Conservation (phyloP, 2,329 filamentous ascomycete genomes). For the Arthrobotrys megalospora region DNA sequence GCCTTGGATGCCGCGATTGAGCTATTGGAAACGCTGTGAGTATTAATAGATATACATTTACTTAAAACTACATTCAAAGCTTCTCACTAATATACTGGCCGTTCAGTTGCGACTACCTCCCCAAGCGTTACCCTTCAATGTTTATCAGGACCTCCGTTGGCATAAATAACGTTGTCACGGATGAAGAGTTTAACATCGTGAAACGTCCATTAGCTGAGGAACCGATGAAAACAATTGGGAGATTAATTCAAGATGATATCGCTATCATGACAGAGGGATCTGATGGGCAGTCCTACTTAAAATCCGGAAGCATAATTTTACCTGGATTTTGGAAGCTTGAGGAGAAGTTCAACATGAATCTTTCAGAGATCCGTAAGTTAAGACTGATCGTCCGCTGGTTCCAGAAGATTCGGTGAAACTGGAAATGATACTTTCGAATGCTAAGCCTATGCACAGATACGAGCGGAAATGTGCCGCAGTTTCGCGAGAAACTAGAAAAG, state of each 20-base stretch:
- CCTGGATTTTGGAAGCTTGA: conserved; percentile 86
- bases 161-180: conserved; percentile 79
- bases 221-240: conserved; percentile 81
- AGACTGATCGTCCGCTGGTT: not conserved
- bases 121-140: conserved; percentile 80
- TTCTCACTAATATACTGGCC: not conserved
- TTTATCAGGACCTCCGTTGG: conserved; percentile 77
- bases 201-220: conserved; percentile 79
- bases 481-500: conserved; percentile 78
- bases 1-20: conserved; percentile 81
- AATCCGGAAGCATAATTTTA: conserved; percentile 81
- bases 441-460: conserved; percentile 67
- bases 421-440: not conserved
- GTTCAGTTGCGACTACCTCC: conserved; percentile 73
- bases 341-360: conserved; percentile 84
- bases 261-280: conserved; percentile 84
- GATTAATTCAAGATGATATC: conserved; percentile 84
- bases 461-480: conserved; percentile 81
- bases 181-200: conserved; percentile 79
- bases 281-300: conserved; percentile 85
- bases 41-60: no score
- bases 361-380: conserved; percentile 80
- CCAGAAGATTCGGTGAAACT: not conserved
- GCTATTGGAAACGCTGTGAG: conserved; percentile 78
- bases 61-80: not conserved